These are phyloP conservation scores for Ogataea ganodermae DNA, from an alignment of 805 yeast genomes.

Conservation along the genomic window DNA sequence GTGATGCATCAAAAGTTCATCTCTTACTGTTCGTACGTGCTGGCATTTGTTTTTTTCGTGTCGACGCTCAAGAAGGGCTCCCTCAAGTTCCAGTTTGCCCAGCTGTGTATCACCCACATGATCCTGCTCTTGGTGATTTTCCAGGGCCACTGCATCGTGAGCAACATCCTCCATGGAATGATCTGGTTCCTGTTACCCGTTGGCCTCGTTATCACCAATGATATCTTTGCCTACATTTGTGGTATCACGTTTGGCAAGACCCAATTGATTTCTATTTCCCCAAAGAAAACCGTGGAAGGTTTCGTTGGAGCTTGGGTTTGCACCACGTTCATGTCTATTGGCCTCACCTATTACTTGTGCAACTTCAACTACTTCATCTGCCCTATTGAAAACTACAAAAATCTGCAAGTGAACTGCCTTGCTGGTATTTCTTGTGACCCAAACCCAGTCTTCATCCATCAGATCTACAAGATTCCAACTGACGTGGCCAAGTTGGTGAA, in stretches of 20 bases:
- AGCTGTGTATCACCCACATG: slow-evolving; percentile 93
- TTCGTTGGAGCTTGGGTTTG: slow-evolving; percentile 97
- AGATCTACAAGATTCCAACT: slow-evolving; percentile 73
- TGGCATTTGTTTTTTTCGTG: slow-evolving; percentile 90
- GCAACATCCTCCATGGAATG: slow-evolving; percentile 84
- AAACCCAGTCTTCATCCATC: slow-evolving; percentile 87
- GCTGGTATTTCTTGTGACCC: slow-evolving; percentile 72
- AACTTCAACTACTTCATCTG: slow-evolving; percentile 79
- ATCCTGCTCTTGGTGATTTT: slow-evolving; percentile 84
- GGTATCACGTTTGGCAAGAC: slow-evolving; percentile 96
- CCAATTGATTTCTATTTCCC: slow-evolving; percentile 89
- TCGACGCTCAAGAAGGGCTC: slow-evolving; percentile 85
- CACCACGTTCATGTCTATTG: slow-evolving; percentile 72
- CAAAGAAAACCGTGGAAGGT: slow-evolving; percentile 97
- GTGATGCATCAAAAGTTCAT: slow-evolving; percentile 76
- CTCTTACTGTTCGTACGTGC: slow-evolving; percentile 78
- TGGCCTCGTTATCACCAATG: slow-evolving; percentile 88
- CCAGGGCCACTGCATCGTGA: slow-evolving; percentile 91
- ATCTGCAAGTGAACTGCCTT: slow-evolving; percentile 60
- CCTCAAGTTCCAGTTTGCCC: slow-evolving; percentile 90
- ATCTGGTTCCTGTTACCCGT: slow-evolving; percentile 95
- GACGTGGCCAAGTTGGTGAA: slow-evolving; percentile 50
- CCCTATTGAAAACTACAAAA: slow-evolving; percentile 64
- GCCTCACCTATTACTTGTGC: slow-evolving; percentile 64
- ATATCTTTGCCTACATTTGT: slow-evolving; percentile 93